Evolutionary conservation across 257 asterid species (phyloP).

Genomic region (Galeopsis tetrahit): DNA sequence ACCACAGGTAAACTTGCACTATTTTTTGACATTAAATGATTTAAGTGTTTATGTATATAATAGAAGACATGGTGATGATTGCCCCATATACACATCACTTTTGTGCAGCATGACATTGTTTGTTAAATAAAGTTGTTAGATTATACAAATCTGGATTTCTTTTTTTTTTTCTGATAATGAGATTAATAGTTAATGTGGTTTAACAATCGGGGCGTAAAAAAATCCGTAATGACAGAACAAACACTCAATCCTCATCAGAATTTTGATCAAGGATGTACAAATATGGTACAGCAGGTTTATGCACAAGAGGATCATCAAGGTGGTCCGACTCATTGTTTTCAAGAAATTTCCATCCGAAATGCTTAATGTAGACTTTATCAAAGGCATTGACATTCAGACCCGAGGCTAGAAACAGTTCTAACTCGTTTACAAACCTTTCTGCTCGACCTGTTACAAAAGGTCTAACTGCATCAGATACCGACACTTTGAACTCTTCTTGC

Average conservation of each 20-base stretch:
- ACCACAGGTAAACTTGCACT: slow-evolving; percentile 32
- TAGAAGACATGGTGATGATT: slow-evolving; percentile 8
- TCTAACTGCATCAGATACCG: slow-evolving; percentile 59
- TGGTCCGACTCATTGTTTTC: slow-evolving; percentile 38
- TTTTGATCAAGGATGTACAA: slow-evolving; percentile 66
- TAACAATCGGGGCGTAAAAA: no score
- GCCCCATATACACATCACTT: background rate
- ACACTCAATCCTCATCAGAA: slow-evolving; percentile 42
- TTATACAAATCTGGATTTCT: background rate
- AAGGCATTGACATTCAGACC: slow-evolving; percentile 71
- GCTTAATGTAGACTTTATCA: slow-evolving; percentile 58
- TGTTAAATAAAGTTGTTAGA: background rate
- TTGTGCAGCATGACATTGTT: slow-evolving; percentile 4
- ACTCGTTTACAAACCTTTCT: slow-evolving; percentile 60
- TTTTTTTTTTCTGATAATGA: background rate
- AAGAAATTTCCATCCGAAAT: slow-evolving; percentile 60
- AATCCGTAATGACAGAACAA: background rate
- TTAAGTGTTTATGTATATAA: slow-evolving; percentile 23
- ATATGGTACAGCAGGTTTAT: slow-evolving; percentile 46
- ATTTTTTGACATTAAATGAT: background rate
- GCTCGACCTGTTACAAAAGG: slow-evolving; percentile 71
- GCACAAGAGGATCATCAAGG: slow-evolving; percentile 43
- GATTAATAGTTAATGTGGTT: no score
- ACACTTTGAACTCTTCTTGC: slow-evolving; percentile 47
- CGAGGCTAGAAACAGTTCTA: slow-evolving; percentile 74